Base-by-base conservation (phyloP, 768 basidiomycete species). In the Tylopilus rubrobrunneus region DNA sequence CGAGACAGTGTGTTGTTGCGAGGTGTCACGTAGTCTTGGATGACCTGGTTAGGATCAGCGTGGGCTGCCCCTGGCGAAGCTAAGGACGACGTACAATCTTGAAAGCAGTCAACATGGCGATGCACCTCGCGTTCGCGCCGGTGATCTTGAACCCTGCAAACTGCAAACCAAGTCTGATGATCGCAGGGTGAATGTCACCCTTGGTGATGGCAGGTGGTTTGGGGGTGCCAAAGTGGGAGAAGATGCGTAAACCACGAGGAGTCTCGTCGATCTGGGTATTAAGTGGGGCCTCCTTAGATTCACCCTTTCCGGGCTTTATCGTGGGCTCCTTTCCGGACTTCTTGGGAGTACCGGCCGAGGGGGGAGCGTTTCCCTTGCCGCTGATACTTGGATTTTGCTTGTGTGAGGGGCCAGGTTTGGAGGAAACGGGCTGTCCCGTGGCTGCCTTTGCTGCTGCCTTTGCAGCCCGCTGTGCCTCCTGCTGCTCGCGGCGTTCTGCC, bases 61-160 rank as follows among this genome's bases (percentile, higher is more conserved):
- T 34, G 9, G n/a, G 23, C 43, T 36, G n/a, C 31, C 19, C 21
- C n/a, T 25, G 19, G 39, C n/a, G n/a, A 15, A 14, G 11, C 27
- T 19, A 19, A 19, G 19, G 15, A 34, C 1, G 15, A 72, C 86
- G 31, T 64, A 97, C 96, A 49, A 85, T 87, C 74, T 96, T 93
- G 75, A 99, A 95, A 7, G 90, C 89, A 36, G 83, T 84, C 58
- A 98, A 74, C 59, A 92, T 92, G 5, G 92, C 93, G 43, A 98
- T 95, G 63, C 93, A 95, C 55, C 97, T 78, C 7, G 97, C 96
- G 70, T 99, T 98, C 14, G 94, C 90, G 8, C 97, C 97, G 46
- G 87, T 85, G 59, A 98, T 88, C 69, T 86, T 86, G 74, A 98
- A 98, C 61, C 89, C 86, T 8, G 91, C 84, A 72, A 98, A 96